Evolutionary conservation across 768 basidiomycete genomes (phyloP), one percentile per base, ranked within the genome.

Genomic region (Phanerochaete carnosa): DNA sequence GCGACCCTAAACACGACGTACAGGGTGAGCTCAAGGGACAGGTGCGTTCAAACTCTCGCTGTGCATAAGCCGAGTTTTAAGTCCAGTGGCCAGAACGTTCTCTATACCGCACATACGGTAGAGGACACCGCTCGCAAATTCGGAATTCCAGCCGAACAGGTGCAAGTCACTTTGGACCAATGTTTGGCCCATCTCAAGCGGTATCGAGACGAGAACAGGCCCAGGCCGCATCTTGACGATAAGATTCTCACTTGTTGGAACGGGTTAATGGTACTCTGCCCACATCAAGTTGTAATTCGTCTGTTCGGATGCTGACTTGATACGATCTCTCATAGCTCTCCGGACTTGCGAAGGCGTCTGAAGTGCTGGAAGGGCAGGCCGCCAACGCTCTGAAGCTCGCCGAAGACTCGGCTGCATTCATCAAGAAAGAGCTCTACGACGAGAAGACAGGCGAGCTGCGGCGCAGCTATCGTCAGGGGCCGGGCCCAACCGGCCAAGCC

Each of bases 231-330:
- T 50, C 61, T 76, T 37, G 77, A 79, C 64, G 77, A 79, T 64
- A 79, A 79, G 70, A 74, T 79, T 45, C 49, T 79, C 13, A 70
- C 75, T 9, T 63, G 71, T 9, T 79, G 77, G 76, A 77, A 79
- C 58, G 77, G 77, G 1, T 68, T 77, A 3, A 77, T 79, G 77
- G 74, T 75, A 50, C 47, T 59, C 26, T 63, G 62, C 16, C 3
- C 16, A 13, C 2, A 57, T 73, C 73, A 55, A 55, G 11, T 16
- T 51, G 22, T 26, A 15, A 39, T 30, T 29, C 19, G n/a, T 15
- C 23, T 50, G 3, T 33, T 13, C 37, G n/a, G n/a, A n/a, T n/a
- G n/a, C n/a, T n/a, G n/a, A n/a, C n/a, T n/a, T n/a, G 30, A 37
- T 52, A 45, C 26, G 22, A 11, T 28, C 33, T n/a, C 13, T 22